Base-by-base conservation (phyloP, 352 stramenopile genomes). In the Pythium biforme region DNA sequence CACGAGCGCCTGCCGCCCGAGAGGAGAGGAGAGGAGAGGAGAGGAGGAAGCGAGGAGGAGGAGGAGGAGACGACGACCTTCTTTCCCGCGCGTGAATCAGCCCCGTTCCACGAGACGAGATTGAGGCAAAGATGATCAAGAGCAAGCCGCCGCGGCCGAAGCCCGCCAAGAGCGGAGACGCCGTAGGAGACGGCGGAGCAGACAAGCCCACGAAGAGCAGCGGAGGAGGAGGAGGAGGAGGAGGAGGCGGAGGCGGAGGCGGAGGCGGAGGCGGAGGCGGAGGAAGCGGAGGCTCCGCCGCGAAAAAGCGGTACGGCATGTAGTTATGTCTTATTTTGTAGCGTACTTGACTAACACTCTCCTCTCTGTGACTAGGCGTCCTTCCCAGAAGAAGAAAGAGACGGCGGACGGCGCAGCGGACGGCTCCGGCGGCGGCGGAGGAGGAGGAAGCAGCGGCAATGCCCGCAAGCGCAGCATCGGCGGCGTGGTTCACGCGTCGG, bases 381-480 rank as follows among this genome's bases (percentile, higher is more conserved):
- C 62, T 7, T 62, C 69, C 4, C 73, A 78, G 41, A 88, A 76
- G 65, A 76, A 90, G 62, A 84, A 85, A 55, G 74, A 84, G 22
- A 75, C 80, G 25, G 63, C 22, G 51, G 64, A 70, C 39, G 74
- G 69, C 64, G 19, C 1, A 0, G 37, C 6, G 6, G 34, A 59
- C 39, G 19, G 37, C 15, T 46, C 12, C 31, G 58, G 63, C n/a
- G 23, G 17, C 41, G 59, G 63, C n/a, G 23, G n/a, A n/a, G n/a
- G n/a, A n/a, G n/a, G n/a, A n/a, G n/a, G n/a, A n/a, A n/a, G n/a
- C n/a, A n/a, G n/a, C n/a, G n/a, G n/a, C n/a, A n/a, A n/a, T n/a
- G n/a, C 57, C 33, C 57, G 57, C 34, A 64, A 64, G 48, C 57
- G 57, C 25, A 73, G 4, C 57, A 66, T 48, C 47, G 74, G n/a